Evolutionary conservation across 371 early-diverging fungal genomes (phyloP), one percentile per base, ranked within the genome.

Genomic region (Rhizopus stolonifer): DNA sequence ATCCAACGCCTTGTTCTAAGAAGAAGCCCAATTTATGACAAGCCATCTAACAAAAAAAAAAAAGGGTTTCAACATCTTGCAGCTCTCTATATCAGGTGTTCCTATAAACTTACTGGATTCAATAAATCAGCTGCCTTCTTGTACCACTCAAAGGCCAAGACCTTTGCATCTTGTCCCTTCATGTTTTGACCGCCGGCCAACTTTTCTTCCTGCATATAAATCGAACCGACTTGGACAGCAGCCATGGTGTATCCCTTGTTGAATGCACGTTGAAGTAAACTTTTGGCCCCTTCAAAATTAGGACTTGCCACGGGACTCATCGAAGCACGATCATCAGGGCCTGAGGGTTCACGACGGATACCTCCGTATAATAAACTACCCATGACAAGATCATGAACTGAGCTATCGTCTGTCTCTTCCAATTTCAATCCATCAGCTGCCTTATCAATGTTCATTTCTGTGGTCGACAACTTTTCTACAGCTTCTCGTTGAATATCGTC

Each of bases 11-110:
- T 43, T 65, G 61, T 26, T 83, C 83, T 7, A 66, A 72, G 53
- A 80, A 73, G 68, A 71, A 83, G 8, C 67, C 83, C 4, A 70
- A 38, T 52, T 83, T 83, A 61, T 83, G 83, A 61, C 72, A 72
- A 0, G 80, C 83, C 83, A 83, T 83, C 78, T 77, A 60, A 33
- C 23, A 1, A 23, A 32, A n/a, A 21, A 15, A 47, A 38, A 18
- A 33, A 15, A 7, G 31, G 10, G 10, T 29, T 29, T 10, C 31
- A 4, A 4, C 31, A 10, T 10, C 7, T 29, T 29, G 10, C 31
- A 29, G 4, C 25, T 11, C 4, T 32, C 21, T 14, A 33, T 33
- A 21, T 26, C 46, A 48, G 5, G 8, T 32, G 7, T 24, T 34
- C 22, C 36, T 15, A 10, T 14, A 11, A 9, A 45, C 64, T 66